A percentile compares a stretch with the other conserved stretches of the same genome.
Evolutionary conservation across 371 early-diverging fungal genomes (phyloP).

Genomic region (Mucor lusitanicus): DNA sequence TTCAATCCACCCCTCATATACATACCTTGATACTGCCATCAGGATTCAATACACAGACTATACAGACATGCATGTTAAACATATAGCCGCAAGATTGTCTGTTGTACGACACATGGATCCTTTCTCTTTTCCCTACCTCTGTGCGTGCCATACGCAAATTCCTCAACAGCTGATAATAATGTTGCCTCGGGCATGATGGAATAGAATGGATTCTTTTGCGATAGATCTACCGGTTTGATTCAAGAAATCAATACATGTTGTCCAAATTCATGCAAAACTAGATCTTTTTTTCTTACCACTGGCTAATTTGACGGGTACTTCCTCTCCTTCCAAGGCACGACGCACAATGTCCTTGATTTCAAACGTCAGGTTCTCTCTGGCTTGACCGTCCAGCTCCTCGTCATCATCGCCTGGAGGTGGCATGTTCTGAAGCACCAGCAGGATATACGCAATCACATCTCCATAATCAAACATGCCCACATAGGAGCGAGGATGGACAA

Average conservation of each 20-base stretch:
- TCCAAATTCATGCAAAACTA: constrained; percentile 5
- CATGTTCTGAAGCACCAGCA: constrained; percentile 39
- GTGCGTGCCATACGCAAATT: constrained; percentile 80
- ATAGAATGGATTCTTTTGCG: constrained; percentile 85
- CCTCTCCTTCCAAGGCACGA: constrained; percentile 54
- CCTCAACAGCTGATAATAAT: constrained; percentile 68
- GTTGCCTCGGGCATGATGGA: constrained; percentile 78
- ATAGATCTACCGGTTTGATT: constrained; percentile 56
- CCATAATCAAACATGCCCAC: constrained; percentile 90
- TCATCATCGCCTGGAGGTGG: constrained; percentile 18
- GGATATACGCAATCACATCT: constrained; percentile 62
- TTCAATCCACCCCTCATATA: background rate
- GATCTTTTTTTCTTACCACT: constrained; percentile 50
- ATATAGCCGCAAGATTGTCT: background rate
- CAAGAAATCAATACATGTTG: background rate
- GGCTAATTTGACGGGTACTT: constrained; percentile 68
- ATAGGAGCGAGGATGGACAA: constrained; percentile 45
- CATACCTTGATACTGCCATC: constrained; percentile 46
- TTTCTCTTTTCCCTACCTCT: constrained; percentile 49
- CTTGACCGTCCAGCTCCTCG: background rate
- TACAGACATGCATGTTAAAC: background rate
- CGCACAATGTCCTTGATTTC: constrained; percentile 65
- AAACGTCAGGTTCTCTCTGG: constrained; percentile 20
- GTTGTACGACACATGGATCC: background rate
- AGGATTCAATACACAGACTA: constrained; percentile 65